Evolutionary conservation across 1,284 basidiomycete genomes (phyloP).

Genomic region (Schizophyllum commune): DNA sequence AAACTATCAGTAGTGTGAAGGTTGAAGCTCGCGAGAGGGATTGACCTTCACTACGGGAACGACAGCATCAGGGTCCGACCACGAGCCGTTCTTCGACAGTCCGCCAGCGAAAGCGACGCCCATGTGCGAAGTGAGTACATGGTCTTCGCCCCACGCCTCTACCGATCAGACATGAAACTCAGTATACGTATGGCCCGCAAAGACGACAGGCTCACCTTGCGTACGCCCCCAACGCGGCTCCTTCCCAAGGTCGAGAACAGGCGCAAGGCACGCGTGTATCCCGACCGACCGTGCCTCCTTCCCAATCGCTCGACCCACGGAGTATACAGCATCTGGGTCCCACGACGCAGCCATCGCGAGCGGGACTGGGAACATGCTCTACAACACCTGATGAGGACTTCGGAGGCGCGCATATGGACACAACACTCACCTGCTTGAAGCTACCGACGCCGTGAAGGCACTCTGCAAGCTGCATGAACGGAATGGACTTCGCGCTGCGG

Average conservation of each 20-base stretch:
- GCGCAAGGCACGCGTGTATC: slow-evolving; percentile 22
- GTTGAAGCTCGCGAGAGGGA: background rate
- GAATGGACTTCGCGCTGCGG: slow-evolving; percentile 18
- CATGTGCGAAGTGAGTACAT: slow-evolving; percentile 20
- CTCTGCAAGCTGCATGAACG: slow-evolving; percentile 21
- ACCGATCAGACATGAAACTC: background rate
- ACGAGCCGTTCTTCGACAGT: slow-evolving; percentile 19
- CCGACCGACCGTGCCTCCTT: slow-evolving; percentile 21
- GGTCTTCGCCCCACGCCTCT: slow-evolving; percentile 23
- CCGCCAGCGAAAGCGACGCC: slow-evolving; percentile 20
- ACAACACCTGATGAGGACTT: too few species aligned
- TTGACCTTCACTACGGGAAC: slow-evolving; percentile 21
- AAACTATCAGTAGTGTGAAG: too few species aligned
- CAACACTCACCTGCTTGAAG: slow-evolving; percentile 15
- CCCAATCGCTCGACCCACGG: slow-evolving; percentile 21
- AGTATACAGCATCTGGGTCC: slow-evolving; percentile 17
- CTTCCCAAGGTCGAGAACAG: slow-evolving; percentile 22
- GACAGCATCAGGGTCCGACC: slow-evolving; percentile 20
- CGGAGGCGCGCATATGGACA: too few species aligned
- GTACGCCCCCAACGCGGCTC: slow-evolving; percentile 23
- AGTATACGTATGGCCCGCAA: too few species aligned
- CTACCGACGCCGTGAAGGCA: slow-evolving; percentile 23
- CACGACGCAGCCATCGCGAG: slow-evolving; percentile 19
- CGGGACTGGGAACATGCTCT: slow-evolving; percentile 20
- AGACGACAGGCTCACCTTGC: slow-evolving; percentile 12